Conservation (phyloP, 1,284 basidiomycete species). For the Cryptococcus sp. region DNA sequence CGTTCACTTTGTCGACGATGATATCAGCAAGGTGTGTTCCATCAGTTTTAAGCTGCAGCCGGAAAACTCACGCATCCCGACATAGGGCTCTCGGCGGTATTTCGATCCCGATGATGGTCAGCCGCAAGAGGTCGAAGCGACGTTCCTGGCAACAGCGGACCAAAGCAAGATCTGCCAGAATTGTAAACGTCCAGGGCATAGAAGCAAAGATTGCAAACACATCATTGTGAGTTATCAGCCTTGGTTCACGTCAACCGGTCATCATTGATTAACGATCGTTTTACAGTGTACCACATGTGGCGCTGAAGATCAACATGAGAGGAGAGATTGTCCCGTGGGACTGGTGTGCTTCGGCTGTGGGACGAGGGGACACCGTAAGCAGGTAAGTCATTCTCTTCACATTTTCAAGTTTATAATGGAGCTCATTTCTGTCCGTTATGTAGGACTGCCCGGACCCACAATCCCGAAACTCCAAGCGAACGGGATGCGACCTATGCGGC, state of each 20-base stretch:
- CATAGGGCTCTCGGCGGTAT: constrained; percentile 41
- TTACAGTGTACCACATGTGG: constrained; percentile 83
- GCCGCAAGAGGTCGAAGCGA: constrained; percentile 31
- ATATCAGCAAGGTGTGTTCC: constrained; percentile 31
- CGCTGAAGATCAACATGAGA: constrained; percentile 77
- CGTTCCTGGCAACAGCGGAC: constrained; percentile 46
- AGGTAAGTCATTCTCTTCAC: constrained; percentile 53
- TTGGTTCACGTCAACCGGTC: no score
- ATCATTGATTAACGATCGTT: neutral
- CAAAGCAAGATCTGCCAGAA: constrained; percentile 43
- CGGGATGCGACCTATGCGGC: constrained; percentile 75
- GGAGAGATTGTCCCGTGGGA: constrained; percentile 78
- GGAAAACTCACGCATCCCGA: no score
- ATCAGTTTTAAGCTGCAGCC: no score
- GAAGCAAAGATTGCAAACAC: constrained; percentile 37
- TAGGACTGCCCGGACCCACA: constrained; percentile 76
- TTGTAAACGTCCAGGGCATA: constrained; percentile 48
- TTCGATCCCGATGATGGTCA: constrained; percentile 33
- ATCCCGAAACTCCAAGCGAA: constrained; percentile 37
- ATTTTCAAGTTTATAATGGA: neutral
- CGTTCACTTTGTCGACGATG: constrained; percentile 41
- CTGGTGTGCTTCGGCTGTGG: constrained; percentile 84
- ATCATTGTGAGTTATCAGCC: constrained; percentile 35
- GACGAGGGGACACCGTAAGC: constrained; percentile 79
- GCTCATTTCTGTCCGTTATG: neutral